Conservation (phyloP, 306 rosid genomes). For the Rosa lucieae region DNA sequence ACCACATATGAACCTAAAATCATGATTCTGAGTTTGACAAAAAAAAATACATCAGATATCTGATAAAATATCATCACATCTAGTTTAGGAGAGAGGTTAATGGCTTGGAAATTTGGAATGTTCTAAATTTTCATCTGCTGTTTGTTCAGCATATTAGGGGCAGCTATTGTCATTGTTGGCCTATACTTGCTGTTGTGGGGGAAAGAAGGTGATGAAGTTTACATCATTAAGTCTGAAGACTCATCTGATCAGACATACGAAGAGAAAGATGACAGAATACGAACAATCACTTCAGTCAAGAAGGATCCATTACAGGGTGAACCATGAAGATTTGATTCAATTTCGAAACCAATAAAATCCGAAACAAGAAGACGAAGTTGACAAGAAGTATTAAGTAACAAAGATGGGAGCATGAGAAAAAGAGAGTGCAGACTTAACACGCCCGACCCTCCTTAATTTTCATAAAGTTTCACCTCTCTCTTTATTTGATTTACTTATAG, state of each 20-base stretch:
- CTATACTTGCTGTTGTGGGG: slow-evolving; percentile 80
- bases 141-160: slow-evolving; percentile 68
- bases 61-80: neutral
- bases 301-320: slow-evolving; percentile 16
- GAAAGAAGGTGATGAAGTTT: slow-evolving; percentile 54
- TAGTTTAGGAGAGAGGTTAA: neutral
- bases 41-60: neutral
- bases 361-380: neutral
- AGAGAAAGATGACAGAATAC: neutral
- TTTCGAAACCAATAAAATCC: neutral
- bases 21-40: neutral
- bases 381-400: neutral
- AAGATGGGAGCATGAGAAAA: neutral
- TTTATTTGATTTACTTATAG: neutral
- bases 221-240: slow-evolving; percentile 31
- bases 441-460: neutral
- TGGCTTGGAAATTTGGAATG: neutral
- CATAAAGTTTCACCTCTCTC: neutral
- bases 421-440: neutral
- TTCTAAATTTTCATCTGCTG: neutral
- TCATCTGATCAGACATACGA: slow-evolving; percentile 21
- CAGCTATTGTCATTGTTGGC: slow-evolving; percentile 58
- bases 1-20: neutral
- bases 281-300: neutral
- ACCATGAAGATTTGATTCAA: slow-evolving; percentile 8